A percentile compares a stretch with the other conserved stretches of the same genome.
These are phyloP conservation scores for Cladobotryum protrusum DNA, from an alignment of 2,329 filamentous ascomycete species.

Conservation along the genomic window DNA sequence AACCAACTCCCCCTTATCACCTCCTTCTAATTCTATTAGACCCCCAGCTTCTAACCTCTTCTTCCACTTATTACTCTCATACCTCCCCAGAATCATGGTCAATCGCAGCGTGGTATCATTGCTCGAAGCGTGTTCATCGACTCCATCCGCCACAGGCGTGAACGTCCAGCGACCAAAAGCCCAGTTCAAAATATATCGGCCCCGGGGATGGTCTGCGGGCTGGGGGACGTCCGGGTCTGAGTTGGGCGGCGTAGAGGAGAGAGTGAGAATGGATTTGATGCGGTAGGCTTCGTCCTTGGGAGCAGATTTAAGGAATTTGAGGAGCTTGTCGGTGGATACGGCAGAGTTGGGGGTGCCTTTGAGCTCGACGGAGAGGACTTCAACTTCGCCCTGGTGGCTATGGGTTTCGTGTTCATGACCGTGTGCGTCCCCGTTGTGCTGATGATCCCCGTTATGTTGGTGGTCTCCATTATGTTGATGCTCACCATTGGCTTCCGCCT, in stretches of 20 bases:
- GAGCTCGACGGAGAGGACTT: slow-evolving; percentile 79
- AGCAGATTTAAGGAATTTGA: slow-evolving; percentile 61
- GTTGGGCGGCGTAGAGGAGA: slow-evolving; percentile 39
- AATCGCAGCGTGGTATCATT: slow-evolving; percentile 56
- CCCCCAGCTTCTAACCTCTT: slow-evolving; percentile 60
- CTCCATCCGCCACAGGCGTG: slow-evolving; percentile 46
- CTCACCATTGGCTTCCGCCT: slow-evolving; percentile 27
- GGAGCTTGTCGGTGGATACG: slow-evolving; percentile 56
- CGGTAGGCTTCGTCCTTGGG: slow-evolving; percentile 94
- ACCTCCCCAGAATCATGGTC: slow-evolving; percentile 68
- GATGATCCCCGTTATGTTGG: slow-evolving; percentile 25
- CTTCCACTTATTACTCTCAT: slow-evolving; percentile 71
- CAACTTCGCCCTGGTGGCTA: slow-evolving; percentile 75
- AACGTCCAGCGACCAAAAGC: slow-evolving; percentile 95
- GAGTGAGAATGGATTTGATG: slow-evolving; percentile 68
- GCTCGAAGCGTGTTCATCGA: slow-evolving; percentile 49
- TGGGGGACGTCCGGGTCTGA: slow-evolving; percentile 44
- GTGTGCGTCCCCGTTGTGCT: slow-evolving; percentile 22
- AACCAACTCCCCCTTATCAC: slow-evolving; percentile 40
- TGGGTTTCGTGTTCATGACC: slow-evolving; percentile 41
- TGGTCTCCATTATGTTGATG: slow-evolving; percentile 29
- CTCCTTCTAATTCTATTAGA: slow-evolving; percentile 44
- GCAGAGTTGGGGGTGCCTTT: slow-evolving; percentile 34
- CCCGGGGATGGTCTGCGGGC: slow-evolving; percentile 24
- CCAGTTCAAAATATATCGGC: slow-evolving; percentile 91